Evolutionary conservation across 805 yeast genomes (phyloP).

Genomic region (Metschnikowia chrysomelidarum): DNA sequence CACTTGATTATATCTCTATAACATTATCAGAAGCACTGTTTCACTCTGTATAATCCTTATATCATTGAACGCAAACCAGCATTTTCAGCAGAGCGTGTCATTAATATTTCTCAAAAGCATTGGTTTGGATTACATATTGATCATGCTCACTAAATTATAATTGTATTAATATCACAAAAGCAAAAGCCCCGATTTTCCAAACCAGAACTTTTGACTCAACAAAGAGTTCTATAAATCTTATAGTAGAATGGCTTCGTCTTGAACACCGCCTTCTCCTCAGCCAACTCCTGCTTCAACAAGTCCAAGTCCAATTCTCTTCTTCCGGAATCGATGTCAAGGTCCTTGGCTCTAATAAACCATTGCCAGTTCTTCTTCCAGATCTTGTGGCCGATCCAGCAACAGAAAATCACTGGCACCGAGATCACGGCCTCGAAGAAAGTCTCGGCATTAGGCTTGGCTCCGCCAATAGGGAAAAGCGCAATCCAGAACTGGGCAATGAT

Average conservation of each 20-base stretch:
- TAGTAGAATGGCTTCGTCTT: constrained; percentile 46
- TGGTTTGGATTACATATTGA: no score
- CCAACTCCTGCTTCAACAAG: constrained; percentile 42
- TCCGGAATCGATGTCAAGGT: constrained; percentile 37
- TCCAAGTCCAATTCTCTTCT: constrained; percentile 39
- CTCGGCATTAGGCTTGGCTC: constrained; percentile 13
- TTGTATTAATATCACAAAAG: no score
- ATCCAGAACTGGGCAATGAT: constrained; percentile 64
- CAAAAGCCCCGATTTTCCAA: no score
- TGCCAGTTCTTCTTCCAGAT: constrained; percentile 42
- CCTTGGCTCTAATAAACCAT: constrained; percentile 28
- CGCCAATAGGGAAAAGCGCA: constrained; percentile 57
- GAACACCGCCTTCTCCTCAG: constrained; percentile 53
- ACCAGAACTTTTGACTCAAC: no score
- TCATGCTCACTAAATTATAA: no score
- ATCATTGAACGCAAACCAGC: no score
- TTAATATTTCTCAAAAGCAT: no score
- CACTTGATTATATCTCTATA: no score
- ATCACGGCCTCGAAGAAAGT: constrained; percentile 64
- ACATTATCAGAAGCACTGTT: no score
- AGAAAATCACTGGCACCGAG: constrained; percentile 60
- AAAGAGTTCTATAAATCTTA: constrained; percentile 56
- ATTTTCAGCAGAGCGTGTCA: no score
- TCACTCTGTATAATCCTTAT: no score
- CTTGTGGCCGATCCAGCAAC: constrained; percentile 57